Evolutionary conservation across 495 filamentous ascomycete genomes (phyloP).

Genomic region (Podospora australis): DNA sequence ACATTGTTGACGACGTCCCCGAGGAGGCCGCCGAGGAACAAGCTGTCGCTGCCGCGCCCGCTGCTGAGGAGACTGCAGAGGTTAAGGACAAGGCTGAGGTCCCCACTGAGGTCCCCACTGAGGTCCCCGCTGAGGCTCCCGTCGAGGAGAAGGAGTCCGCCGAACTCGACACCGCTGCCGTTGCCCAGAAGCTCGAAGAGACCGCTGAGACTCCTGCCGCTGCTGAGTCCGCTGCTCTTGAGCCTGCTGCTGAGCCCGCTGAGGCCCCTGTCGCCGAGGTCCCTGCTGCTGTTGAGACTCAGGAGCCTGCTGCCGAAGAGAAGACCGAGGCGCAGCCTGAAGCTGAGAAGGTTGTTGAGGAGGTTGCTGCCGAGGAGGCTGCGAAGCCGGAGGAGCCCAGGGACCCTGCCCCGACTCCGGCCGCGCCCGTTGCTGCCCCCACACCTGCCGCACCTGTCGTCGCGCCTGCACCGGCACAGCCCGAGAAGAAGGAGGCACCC

Average conservation of each 20-base stretch:
- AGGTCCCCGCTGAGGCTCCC: constrained; percentile 1
- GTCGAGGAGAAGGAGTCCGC: constrained; percentile 42
- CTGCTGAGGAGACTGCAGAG: constrained; percentile 38
- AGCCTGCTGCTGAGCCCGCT: constrained; percentile 38
- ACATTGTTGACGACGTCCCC: constrained; percentile 73
- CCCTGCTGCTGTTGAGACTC: constrained; percentile 45
- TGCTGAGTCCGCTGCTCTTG: constrained; percentile 37
- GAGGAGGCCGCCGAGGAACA: constrained; percentile 39
- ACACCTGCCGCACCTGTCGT: constrained; percentile 31
- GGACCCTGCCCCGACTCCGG: constrained; percentile 54
- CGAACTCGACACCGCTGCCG: constrained; percentile 37
- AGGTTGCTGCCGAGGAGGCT: constrained; percentile 41
- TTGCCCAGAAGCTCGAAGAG: constrained; percentile 5
- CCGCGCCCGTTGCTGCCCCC: constrained; percentile 30
- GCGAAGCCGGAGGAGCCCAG: constrained; percentile 53
- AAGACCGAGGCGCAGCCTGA: constrained; percentile 31
- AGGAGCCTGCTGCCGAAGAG: constrained; percentile 41
- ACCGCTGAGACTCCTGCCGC: constrained; percentile 35
- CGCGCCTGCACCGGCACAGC: constrained; percentile 33
- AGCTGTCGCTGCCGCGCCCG: constrained; percentile 17
- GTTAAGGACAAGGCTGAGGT: constrained; percentile 39
- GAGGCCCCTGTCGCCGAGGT: constrained; percentile 16
- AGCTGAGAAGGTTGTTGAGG: constrained; percentile 33
- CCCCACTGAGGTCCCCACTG: constrained; percentile 4
- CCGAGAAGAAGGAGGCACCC: constrained; percentile 36